Conservation (phyloP, 257 asterid species). For the Solanum megistacrolobum region DNA sequence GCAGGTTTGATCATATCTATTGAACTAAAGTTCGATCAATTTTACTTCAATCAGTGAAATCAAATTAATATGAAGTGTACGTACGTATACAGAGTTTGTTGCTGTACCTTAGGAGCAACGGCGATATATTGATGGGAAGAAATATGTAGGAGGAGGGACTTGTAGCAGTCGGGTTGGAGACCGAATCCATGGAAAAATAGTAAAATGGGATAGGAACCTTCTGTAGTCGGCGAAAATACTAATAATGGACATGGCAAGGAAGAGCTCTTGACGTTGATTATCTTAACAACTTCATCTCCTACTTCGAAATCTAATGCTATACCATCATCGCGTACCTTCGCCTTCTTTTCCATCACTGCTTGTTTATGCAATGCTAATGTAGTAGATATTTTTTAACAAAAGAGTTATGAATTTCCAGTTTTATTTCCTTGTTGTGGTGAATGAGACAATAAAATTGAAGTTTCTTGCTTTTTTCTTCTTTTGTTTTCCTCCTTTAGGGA, state of each 20-base stretch:
- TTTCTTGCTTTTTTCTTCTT: background rate
- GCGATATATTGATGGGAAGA: slow-evolving; percentile 60
- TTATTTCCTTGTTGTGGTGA: background rate
- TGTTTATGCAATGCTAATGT: background rate
- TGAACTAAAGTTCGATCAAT: no score
- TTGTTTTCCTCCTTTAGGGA: background rate
- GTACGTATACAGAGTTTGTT: no score
- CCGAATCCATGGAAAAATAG: slow-evolving; percentile 46
- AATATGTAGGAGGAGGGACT: slow-evolving; percentile 44
- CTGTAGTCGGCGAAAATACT: slow-evolving; percentile 30
- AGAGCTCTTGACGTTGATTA: slow-evolving; percentile 28
- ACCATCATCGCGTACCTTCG: background rate
- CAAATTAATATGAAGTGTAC: no score
- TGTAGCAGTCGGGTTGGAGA: slow-evolving; percentile 31
- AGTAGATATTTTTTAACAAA: background rate
- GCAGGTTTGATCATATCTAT: no score
- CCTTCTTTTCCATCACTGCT: background rate
- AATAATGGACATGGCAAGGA: slow-evolving; percentile 25
- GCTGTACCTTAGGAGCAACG: slow-evolving; percentile 52
- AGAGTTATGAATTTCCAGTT: background rate
- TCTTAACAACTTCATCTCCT: slow-evolving; percentile 26
- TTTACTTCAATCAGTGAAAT: no score
- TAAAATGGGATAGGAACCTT: slow-evolving; percentile 37
- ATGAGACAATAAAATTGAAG: background rate
- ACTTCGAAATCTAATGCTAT: slow-evolving; percentile 22